Evolutionary conservation across 495 filamentous ascomycete genomes (phyloP).

Genomic region (Lichenothelia convexa): DNA sequence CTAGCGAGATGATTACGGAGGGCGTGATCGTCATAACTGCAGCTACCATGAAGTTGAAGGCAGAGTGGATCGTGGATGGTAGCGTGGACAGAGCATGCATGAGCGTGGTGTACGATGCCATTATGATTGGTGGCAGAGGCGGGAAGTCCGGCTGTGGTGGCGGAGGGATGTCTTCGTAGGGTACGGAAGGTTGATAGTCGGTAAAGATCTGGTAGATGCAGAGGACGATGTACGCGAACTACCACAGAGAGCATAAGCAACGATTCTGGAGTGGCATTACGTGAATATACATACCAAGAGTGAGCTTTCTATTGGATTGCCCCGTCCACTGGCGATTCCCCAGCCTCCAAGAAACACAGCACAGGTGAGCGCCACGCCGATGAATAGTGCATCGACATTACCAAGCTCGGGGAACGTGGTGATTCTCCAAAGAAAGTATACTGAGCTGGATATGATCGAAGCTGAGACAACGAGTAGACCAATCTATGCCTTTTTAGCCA

Average conservation of each 20-base stretch:
- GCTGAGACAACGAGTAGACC: constrained; percentile 70
- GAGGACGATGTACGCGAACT: constrained; percentile 86
- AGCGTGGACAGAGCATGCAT: constrained; percentile 67
- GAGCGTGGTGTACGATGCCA: constrained; percentile 93
- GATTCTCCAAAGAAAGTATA: constrained; percentile 94
- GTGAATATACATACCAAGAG: constrained; percentile 33
- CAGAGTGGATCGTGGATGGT: constrained; percentile 65
- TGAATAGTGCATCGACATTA: constrained; percentile 84
- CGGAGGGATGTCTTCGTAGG: constrained; percentile 30
- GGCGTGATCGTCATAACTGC: constrained; percentile 88
- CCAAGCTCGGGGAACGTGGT: constrained; percentile 81
- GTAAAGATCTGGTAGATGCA: constrained; percentile 99
- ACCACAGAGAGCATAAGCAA: neutral
- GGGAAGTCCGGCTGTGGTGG: constrained; percentile 61
- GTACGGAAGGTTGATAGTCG: constrained; percentile 72
- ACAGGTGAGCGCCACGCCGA: constrained; percentile 79
- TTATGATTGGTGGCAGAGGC: constrained; percentile 85
- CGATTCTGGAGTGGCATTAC: neutral
- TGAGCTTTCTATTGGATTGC: constrained; percentile 90
- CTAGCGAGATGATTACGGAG: constrained; percentile 80
- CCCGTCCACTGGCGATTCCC: constrained; percentile 85
- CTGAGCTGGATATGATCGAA: constrained; percentile 75
- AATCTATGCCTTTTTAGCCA: constrained; percentile 41
- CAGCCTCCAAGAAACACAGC: constrained; percentile 81
- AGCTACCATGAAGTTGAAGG: constrained; percentile 69